Evolutionary conservation across 352 stramenopile genomes (phyloP).

Genomic region (Pythium rhizo-oryzae): DNA sequence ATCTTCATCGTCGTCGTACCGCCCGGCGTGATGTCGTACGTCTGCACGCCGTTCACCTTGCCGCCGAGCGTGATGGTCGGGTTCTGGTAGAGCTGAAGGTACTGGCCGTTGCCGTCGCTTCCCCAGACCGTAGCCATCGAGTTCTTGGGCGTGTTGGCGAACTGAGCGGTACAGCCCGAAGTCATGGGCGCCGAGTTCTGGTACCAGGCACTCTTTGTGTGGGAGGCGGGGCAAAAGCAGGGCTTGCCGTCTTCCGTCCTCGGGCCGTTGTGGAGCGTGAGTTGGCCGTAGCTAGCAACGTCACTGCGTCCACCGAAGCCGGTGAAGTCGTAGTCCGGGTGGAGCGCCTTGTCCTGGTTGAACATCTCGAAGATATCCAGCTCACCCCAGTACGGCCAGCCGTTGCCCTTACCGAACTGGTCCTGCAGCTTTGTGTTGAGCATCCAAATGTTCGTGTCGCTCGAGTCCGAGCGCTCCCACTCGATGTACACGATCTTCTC

Average conservation of each 20-base stretch:
- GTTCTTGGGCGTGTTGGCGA: constrained; percentile 56
- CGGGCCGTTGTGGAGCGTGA: constrained; percentile 77
- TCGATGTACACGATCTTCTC: constrained; percentile 77
- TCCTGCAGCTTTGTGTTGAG: constrained; percentile 73
- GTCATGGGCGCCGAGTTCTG: constrained; percentile 60
- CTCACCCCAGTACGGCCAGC: constrained; percentile 79
- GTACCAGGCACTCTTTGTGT: constrained; percentile 60
- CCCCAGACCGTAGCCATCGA: constrained; percentile 72
- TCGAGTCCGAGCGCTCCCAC: constrained; percentile 63
- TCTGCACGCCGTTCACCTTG: constrained; percentile 53
- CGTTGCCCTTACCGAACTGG: constrained; percentile 60
- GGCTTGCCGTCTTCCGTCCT: constrained; percentile 37
- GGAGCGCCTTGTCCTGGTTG: constrained; percentile 51
- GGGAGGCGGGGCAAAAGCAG: constrained; percentile 57
- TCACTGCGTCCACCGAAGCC: constrained; percentile 41
- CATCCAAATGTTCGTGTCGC: constrained; percentile 87
- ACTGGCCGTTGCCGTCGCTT: constrained; percentile 60
- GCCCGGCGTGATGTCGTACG: constrained; percentile 59
- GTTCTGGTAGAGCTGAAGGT: constrained; percentile 75
- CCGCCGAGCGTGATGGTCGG: constrained; percentile 62
- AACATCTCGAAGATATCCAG: constrained; percentile 88
- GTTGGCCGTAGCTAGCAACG: constrained; percentile 62
- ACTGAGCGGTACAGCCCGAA: constrained; percentile 69
- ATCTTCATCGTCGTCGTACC: constrained; percentile 63
- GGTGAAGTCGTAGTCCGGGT: constrained; percentile 52